Evolutionary conservation across 2,329 filamentous ascomycete species (phyloP).

Genomic region (Arachnomyces sp.): DNA sequence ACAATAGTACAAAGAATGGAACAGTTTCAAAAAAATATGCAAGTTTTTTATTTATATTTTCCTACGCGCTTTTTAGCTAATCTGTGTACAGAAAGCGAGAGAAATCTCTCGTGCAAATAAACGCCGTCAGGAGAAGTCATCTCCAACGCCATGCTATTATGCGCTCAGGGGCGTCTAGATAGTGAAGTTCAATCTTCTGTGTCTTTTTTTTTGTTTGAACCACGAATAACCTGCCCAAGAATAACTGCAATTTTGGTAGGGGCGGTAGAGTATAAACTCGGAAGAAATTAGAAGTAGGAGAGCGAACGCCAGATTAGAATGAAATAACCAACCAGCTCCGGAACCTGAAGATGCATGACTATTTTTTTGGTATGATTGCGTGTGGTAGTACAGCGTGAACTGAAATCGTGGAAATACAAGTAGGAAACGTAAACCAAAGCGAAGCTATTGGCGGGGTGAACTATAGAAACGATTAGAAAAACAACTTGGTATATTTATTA

Average conservation of each 20-base stretch:
- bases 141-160: slow-evolving; percentile 20
- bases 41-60: slow-evolving; percentile 5
- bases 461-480: slow-evolving; percentile 19
- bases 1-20: no score
- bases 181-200: not conserved
- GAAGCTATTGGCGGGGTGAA: slow-evolving; percentile 35
- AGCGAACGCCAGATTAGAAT: slow-evolving; percentile 24
- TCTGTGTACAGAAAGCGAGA: slow-evolving; percentile 10
- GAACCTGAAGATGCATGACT: slow-evolving; percentile 27
- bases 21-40: no score
- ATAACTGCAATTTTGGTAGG: not conserved
- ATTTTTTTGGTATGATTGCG: slow-evolving; percentile 25
- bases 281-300: slow-evolving; percentile 12
- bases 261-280: not conserved
- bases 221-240: slow-evolving; percentile 7
- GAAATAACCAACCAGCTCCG: slow-evolving; percentile 33
- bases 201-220: slow-evolving; percentile 18
- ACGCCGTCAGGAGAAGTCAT: slow-evolving; percentile 4
- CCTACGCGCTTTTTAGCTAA: slow-evolving; percentile 6
- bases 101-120: slow-evolving; percentile 3
- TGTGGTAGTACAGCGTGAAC: slow-evolving; percentile 34
- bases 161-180: slow-evolving; percentile 11
- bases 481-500: not conserved
- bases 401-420: slow-evolving; percentile 2
- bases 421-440: slow-evolving; percentile 1